Conservation (phyloP, 345 rosid genomes). For the Theobroma cacao region DNA sequence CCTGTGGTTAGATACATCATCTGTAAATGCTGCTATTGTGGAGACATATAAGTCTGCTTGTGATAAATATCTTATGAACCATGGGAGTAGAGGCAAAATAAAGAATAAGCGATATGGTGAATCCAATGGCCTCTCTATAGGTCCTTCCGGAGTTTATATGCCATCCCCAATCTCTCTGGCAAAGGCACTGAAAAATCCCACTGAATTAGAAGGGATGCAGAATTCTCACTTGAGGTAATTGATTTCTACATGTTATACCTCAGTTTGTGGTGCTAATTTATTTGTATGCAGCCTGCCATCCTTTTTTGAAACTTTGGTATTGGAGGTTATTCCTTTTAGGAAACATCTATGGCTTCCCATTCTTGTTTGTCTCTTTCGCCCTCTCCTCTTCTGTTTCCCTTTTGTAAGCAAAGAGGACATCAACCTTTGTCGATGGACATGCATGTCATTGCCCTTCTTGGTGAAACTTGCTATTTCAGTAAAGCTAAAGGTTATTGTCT, state of each 20-base stretch:
- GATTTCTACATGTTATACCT: not conserved
- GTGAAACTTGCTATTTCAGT: not conserved
- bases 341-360: not conserved
- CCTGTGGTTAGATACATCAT: conserved; percentile 84
- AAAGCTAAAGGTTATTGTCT: not conserved
- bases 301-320: not conserved
- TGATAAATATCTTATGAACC: conserved; percentile 39
- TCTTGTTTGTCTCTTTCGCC: not conserved
- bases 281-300: not conserved
- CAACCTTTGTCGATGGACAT: not conserved
- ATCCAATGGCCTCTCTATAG: conserved; percentile 37
- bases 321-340: not conserved
- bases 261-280: not conserved
- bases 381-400: not conserved
- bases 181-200: conserved; percentile 81
- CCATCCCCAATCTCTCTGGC: conserved; percentile 76
- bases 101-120: conserved; percentile 23
- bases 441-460: not conserved
- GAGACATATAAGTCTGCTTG: conserved; percentile 66
- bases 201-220: conserved; percentile 86
- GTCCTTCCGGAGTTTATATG: conserved; percentile 61
- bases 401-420: not conserved
- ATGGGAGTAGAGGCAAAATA: conserved; percentile 28
- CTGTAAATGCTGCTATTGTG: conserved; percentile 77
- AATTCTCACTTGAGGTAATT: conserved; percentile 80